phyloP scores from a whole-genome alignment of 2,329 filamentous ascomycete species.

The Diatrype stigma region DNA sequence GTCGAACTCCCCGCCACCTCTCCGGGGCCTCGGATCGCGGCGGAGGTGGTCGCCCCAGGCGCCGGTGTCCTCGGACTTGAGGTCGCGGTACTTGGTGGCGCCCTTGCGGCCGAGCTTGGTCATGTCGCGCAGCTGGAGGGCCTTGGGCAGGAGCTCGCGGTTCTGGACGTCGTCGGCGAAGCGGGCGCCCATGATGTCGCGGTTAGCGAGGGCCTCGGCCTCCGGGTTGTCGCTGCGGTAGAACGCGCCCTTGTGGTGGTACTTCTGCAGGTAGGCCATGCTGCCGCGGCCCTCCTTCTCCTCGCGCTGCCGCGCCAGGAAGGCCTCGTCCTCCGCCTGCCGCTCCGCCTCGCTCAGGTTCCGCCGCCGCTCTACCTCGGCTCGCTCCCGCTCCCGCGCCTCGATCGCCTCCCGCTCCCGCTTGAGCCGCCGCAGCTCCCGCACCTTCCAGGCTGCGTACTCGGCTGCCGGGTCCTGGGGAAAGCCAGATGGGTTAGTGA shows the following conservation, averaged over 20 bases:
- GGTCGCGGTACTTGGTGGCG: slow-evolving; percentile 81
- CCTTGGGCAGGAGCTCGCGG: slow-evolving; percentile 79
- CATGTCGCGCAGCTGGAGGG: slow-evolving; percentile 89
- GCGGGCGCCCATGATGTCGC: slow-evolving; percentile 80
- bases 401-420: slow-evolving; percentile 83
- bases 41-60: slow-evolving; percentile 61
- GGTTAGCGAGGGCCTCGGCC: slow-evolving; percentile 68
- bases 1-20: slow-evolving; percentile 34
- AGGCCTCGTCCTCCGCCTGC: slow-evolving; percentile 76
- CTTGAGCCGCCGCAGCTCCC: slow-evolving; percentile 85
- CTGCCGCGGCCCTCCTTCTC: slow-evolving; percentile 75
- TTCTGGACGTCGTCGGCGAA: slow-evolving; percentile 82
- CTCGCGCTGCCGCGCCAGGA: slow-evolving; percentile 71
- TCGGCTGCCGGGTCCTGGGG: slow-evolving; percentile 77
- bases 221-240: slow-evolving; percentile 80
- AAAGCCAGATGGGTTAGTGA: not conserved
- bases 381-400: slow-evolving; percentile 75
- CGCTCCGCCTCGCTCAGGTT: slow-evolving; percentile 86
- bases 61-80: slow-evolving; percentile 87
- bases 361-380: slow-evolving; percentile 81
- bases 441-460: slow-evolving; percentile 86
- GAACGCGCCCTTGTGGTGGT: slow-evolving; percentile 95
- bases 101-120: slow-evolving; percentile 92
- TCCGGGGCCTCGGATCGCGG: slow-evolving; percentile 23
- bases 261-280: slow-evolving; percentile 90